phyloP scores from a whole-genome alignment of 495 filamentous ascomycete genomes.

The Xylona heveae region DNA sequence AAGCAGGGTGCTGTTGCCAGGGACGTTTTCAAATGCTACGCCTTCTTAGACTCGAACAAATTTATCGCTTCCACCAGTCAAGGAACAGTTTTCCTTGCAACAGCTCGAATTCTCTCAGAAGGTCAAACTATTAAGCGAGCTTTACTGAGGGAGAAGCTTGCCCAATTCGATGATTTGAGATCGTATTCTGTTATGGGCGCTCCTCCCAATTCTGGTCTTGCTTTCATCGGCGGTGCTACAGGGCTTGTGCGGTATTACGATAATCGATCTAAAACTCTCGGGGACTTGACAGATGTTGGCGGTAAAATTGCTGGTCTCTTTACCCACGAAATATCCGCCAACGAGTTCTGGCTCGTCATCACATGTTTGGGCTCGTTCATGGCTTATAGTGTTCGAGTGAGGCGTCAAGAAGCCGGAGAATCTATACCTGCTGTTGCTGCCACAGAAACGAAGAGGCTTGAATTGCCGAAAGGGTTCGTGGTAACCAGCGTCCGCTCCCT shows the following conservation, averaged over 20 bases:
- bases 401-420: too few species aligned
- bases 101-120: neutral
- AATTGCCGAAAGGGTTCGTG: constrained; percentile 16
- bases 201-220: constrained; percentile 13
- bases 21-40: constrained; percentile 3
- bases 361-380: constrained; percentile 3
- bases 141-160: neutral
- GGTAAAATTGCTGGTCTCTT: constrained; percentile 34
- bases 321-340: constrained; percentile 6
- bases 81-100: constrained; percentile 8
- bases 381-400: neutral
- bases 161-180: constrained; percentile 13
- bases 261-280: constrained; percentile 9
- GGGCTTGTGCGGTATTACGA: constrained; percentile 29
- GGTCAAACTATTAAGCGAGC: neutral
- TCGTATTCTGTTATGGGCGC: constrained; percentile 22
- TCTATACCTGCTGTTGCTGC: neutral
- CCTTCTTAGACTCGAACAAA: neutral
- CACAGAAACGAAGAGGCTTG: constrained; percentile 6
- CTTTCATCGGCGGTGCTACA: constrained; percentile 29
- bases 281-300: constrained; percentile 12
- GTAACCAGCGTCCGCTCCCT: constrained; percentile 19
- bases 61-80: constrained; percentile 6
- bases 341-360: constrained; percentile 2
- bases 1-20: too few species aligned